phyloP scores from a whole-genome alignment of 176 grass and related monocot genomes.

The Juncus effusus region DNA sequence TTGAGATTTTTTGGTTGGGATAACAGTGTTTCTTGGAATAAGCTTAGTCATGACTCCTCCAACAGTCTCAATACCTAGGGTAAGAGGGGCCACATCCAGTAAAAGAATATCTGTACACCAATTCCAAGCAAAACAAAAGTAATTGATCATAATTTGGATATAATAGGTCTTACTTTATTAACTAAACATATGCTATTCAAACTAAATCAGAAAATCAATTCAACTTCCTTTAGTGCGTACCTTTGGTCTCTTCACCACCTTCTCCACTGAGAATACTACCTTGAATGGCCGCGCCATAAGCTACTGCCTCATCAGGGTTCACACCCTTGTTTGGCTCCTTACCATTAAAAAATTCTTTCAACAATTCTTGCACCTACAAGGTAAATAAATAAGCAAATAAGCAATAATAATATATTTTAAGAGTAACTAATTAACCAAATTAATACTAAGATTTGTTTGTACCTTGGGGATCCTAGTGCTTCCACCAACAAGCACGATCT shows the following conservation, averaged over 20 bases:
- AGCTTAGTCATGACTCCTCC: constrained; percentile 43
- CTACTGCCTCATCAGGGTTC: constrained; percentile 47
- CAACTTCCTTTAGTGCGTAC: background rate
- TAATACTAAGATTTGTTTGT: no score
- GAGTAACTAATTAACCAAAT: no score
- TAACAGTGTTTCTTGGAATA: constrained; percentile 40
- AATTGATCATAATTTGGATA: background rate
- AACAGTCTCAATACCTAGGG: constrained; percentile 36
- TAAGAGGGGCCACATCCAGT: constrained; percentile 28
- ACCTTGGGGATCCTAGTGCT: constrained; percentile 38
- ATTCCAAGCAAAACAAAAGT: background rate
- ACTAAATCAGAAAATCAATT: background rate
- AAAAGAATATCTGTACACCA: constrained; percentile 20
- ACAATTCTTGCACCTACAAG: constrained; percentile 3
- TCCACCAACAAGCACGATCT: constrained; percentile 38
- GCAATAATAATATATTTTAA: no score
- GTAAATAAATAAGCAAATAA: no score
- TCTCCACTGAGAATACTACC: constrained; percentile 32
- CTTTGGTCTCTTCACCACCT: constrained; percentile 26
- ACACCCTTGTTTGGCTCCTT: constrained; percentile 41
- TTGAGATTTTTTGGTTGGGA: constrained; percentile 32
- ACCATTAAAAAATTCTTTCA: constrained; percentile 28
- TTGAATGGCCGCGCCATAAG: constrained; percentile 37
- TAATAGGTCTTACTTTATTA: no score
- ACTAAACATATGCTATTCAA: no score